A percentile compares a stretch with the other conserved stretches of the same genome.
Evolutionary conservation across 1,284 basidiomycete genomes (phyloP).

Genomic region (Spongispora temasekensis): DNA sequence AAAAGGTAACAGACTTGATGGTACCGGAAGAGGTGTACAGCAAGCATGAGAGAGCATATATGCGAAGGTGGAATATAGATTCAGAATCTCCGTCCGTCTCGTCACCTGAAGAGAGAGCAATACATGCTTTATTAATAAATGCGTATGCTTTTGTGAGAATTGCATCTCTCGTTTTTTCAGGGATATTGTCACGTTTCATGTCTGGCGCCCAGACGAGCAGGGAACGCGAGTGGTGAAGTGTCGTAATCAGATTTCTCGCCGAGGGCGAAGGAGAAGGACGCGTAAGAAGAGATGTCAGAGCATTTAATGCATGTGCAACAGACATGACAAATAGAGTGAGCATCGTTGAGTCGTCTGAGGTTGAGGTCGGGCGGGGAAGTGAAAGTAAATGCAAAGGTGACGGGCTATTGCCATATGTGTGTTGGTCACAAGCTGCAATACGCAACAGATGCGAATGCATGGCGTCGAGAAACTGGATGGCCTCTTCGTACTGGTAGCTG

Average conservation of each 20-base stretch:
- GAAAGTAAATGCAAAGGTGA: constrained; percentile 42
- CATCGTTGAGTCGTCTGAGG: constrained; percentile 40
- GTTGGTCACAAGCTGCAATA: constrained; percentile 3
- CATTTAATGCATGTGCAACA: constrained; percentile 51
- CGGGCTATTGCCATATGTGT: background rate
- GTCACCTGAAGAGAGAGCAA: constrained; percentile 25
- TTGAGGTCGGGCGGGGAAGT: constrained; percentile 43
- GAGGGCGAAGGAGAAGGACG: constrained; percentile 23
- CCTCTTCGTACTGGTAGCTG: constrained; percentile 49
- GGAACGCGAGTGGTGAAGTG: constrained; percentile 41
- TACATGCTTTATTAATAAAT: constrained; percentile 47
- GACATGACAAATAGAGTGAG: constrained; percentile 60
- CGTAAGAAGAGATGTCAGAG: constrained; percentile 35
- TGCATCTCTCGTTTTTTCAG: constrained; percentile 55
- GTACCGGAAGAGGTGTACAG: constrained; percentile 44
- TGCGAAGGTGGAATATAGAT: constrained; percentile 48
- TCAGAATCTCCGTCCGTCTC: constrained; percentile 9
- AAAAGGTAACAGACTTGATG: constrained; percentile 52
- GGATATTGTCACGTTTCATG: constrained; percentile 38
- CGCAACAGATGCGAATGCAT: constrained; percentile 46
- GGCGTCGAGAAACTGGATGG: constrained; percentile 45
- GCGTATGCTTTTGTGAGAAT: constrained; percentile 61
- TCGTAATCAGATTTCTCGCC: constrained; percentile 32
- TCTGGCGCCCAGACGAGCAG: constrained; percentile 55
- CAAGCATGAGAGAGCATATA: constrained; percentile 50